Base-by-base conservation (phyloP, 345 rosid genomes). In the Rhodamnia rubescens region DNA sequence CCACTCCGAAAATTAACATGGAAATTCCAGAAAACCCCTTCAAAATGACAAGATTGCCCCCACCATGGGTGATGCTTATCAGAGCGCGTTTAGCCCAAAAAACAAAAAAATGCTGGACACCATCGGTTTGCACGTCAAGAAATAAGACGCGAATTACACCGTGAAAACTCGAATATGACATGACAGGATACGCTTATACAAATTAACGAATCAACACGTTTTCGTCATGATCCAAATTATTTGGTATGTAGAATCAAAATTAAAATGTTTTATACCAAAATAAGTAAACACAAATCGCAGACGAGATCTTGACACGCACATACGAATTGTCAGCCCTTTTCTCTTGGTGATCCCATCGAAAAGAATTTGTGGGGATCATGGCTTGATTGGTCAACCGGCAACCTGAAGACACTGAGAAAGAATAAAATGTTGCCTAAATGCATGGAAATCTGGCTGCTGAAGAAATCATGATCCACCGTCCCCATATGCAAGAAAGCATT, bases 241-340 rank as follows among this genome's bases (percentile, higher is more conserved):
- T 13, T 52, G 18, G 6, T 18, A 14, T 14, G 16, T 14, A 53
- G 53, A 53, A 15, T 53, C 21, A 14, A 4, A 7, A 54, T 20
- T 18, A 20, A 20, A 8, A 20, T 53, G 56, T 20, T 54, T 21
- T 7, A 7, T 8, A 8, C 1, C 22, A 8, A 7, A 2, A 7
- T 11, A 21, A 54, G 4, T 20, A 0, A 24, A 21, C 10, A 20
- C 1, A 3, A 54, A 20, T 20, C 0, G 8, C 8, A 21, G 0
- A 21, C 24, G 7, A 0, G 10, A 8, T 21, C 11, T 21, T 8
- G 26, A 54, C 11, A 21, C 24, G 11, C 10, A 24, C 11, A 20
- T 1, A 4, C 26, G 9, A 4, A 54, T 21, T 21, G 24, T 7
- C 1, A 54, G 10, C 40, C 78, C 47, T 18, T 21, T 69, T 36